These are phyloP conservation scores for Salmacisia buchloeana DNA, from an alignment of 1,284 basidiomycete genomes.

Conservation along the genomic window DNA sequence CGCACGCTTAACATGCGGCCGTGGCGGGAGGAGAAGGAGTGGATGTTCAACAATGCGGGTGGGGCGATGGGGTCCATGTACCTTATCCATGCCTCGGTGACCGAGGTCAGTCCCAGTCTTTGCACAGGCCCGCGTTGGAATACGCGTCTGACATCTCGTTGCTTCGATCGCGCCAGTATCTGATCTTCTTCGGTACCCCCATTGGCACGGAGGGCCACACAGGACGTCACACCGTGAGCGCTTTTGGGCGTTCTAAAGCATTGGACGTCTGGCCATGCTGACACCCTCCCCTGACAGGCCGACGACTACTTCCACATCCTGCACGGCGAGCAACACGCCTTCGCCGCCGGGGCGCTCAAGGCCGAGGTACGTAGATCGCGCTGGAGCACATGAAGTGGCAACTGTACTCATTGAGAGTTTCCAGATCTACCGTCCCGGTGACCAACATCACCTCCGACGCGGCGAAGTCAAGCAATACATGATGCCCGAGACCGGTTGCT, in stretches of 20 bases:
- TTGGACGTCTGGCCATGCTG: not conserved
- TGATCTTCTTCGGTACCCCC: constrained; percentile 85
- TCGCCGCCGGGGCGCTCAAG: constrained; percentile 69
- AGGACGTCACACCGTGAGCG: constrained; percentile 71
- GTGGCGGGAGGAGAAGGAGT: constrained; percentile 60
- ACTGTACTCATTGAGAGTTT: not conserved
- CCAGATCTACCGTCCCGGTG: constrained; percentile 70
- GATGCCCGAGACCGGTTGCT: constrained; percentile 83
- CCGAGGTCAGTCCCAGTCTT: constrained; percentile 55
- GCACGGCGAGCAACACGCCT: constrained; percentile 86
- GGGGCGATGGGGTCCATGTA: constrained; percentile 98
- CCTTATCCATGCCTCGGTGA: constrained; percentile 88
- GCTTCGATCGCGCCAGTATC: constrained; percentile 45
- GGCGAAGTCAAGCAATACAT: constrained; percentile 92
- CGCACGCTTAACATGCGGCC: constrained; percentile 40
- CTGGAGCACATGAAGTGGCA: not conserved
- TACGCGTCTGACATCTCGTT: constrained; percentile 3
- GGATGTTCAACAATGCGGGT: constrained; percentile 96
- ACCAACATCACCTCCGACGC: constrained; percentile 74
- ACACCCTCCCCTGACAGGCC: constrained; percentile 52
- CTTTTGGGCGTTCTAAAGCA: not conserved
- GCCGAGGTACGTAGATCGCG: constrained; percentile 59
- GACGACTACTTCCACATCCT: constrained; percentile 98
- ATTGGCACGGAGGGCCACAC: constrained; percentile 94
- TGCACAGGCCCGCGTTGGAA: not conserved